phyloP scores from a whole-genome alignment of 495 filamentous ascomycete genomes.

The Neurospora sp. region DNA sequence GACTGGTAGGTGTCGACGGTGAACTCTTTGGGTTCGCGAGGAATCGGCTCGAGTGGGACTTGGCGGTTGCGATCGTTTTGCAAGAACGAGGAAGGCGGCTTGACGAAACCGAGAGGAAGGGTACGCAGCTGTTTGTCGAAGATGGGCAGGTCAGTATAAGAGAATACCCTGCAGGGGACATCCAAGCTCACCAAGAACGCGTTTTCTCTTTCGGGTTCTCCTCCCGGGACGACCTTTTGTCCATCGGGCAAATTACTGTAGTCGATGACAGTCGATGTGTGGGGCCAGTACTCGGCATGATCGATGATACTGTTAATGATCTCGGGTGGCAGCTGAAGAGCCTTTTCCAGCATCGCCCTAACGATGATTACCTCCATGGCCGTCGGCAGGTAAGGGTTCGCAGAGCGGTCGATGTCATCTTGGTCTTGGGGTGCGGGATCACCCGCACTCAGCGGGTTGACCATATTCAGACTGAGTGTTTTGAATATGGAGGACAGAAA shows the following conservation, averaged over 20 bases:
- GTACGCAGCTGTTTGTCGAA: slow-evolving; percentile 27
- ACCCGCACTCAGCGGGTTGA: background rate
- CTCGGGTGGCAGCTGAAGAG: slow-evolving; percentile 45
- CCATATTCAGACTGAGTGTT: background rate
- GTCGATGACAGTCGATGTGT: slow-evolving; percentile 25
- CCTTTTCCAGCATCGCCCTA: slow-evolving; percentile 31
- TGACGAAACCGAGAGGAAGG: slow-evolving; percentile 28
- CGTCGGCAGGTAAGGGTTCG: slow-evolving; percentile 17
- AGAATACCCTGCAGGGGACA: background rate
- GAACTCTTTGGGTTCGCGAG: slow-evolving; percentile 17
- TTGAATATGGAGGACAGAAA: background rate
- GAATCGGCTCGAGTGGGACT: background rate
- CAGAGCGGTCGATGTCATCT: slow-evolving; percentile 5
- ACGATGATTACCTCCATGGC: slow-evolving; percentile 36
- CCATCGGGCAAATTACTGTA: slow-evolving; percentile 3
- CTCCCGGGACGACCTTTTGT: slow-evolving; percentile 9
- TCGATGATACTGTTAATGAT: slow-evolving; percentile 60
- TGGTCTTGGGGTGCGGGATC: slow-evolving; percentile 9
- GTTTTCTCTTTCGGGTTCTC: slow-evolving; percentile 15
- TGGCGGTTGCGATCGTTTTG: background rate
- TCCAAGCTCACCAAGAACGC: slow-evolving; percentile 26
- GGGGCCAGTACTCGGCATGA: slow-evolving; percentile 62
- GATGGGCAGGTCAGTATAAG: background rate
- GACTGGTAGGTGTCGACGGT: slow-evolving; percentile 19
- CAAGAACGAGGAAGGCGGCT: slow-evolving; percentile 13